These are phyloP conservation scores for Colletotrichum liriopes DNA, from an alignment of 2,329 filamentous ascomycete genomes.

Conservation along the genomic window DNA sequence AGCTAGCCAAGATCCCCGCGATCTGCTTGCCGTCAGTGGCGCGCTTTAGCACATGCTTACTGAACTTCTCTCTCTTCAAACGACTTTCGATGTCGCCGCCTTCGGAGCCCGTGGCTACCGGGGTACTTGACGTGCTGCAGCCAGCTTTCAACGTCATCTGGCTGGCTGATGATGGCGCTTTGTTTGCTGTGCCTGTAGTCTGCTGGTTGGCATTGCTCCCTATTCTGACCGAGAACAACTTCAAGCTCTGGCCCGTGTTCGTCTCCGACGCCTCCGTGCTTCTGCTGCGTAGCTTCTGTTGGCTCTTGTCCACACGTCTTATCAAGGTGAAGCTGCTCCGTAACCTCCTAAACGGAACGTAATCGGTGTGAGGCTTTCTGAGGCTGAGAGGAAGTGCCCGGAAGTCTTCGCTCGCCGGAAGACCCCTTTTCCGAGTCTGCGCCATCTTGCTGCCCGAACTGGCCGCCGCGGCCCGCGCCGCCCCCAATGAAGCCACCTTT, in stretches of 20 bases:
- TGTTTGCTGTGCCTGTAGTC: not conserved
- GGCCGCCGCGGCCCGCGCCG: constrained; percentile 6
- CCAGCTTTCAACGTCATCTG: constrained; percentile 14
- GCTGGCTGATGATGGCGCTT: not conserved
- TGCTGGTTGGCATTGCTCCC: not conserved
- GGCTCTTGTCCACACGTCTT: constrained; percentile 4
- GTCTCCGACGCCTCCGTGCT: not conserved
- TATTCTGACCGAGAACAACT: not conserved
- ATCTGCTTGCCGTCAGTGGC: constrained; percentile 34
- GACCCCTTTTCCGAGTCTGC: constrained; percentile 25
- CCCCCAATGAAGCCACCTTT: not conserved
- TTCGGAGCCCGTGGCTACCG: constrained; percentile 26
- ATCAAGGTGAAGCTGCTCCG: constrained; percentile 4
- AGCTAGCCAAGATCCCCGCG: constrained; percentile 7
- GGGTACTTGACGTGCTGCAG: constrained; percentile 22
- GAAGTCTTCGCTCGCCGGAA: not conserved
- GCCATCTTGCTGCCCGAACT: constrained; percentile 35
- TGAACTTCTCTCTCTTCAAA: constrained; percentile 30
- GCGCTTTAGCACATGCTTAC: constrained; percentile 10
- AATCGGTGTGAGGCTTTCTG: constrained; percentile 13
- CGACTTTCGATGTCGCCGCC: constrained; percentile 41
- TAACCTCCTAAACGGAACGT: constrained; percentile 22
- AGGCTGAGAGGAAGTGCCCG: not conserved
- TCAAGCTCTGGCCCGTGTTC: not conserved
- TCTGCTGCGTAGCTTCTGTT: not conserved